phyloP scores from a whole-genome alignment of 331 rosid genomes.

The Telfairia occidentalis region DNA sequence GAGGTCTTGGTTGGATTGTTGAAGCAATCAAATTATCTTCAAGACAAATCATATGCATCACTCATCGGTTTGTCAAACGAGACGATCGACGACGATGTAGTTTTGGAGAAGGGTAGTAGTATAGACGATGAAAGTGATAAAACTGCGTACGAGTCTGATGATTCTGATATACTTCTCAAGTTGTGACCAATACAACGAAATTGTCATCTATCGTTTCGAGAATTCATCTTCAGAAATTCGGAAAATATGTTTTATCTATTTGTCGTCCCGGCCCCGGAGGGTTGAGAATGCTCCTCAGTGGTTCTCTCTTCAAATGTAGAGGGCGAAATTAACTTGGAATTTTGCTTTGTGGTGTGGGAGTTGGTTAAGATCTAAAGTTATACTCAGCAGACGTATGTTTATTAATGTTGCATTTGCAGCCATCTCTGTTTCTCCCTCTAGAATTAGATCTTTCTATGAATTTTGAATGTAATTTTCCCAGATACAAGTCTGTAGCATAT shows the following conservation, averaged over 20 bases:
- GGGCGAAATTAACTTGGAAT: neutral
- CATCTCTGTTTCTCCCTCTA: neutral
- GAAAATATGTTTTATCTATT: neutral
- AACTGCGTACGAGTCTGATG: conserved; percentile 29
- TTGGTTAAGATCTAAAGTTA: neutral
- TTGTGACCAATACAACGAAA: conserved; percentile 24
- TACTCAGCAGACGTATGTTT: neutral
- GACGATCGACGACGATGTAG: conserved; percentile 13
- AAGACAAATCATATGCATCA: conserved; percentile 41
- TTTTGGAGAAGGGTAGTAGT: neutral
- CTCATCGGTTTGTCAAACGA: conserved; percentile 36
- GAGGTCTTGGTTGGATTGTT: conserved; percentile 40
- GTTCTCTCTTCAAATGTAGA: neutral
- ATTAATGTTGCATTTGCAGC: neutral
- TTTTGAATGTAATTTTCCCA: neutral
- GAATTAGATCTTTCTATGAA: neutral
- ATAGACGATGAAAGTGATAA: conserved; percentile 3
- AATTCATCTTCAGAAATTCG: neutral
- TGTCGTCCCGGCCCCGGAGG: neutral
- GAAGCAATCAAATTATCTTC: conserved; percentile 36
- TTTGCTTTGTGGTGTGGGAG: neutral
- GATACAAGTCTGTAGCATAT: neutral
- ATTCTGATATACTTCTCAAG: conserved; percentile 42
- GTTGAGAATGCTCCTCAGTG: neutral
- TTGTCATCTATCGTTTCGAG: neutral